phyloP scores from a whole-genome alignment of 139 green algal genomes.

The Picochlorum sp. region DNA sequence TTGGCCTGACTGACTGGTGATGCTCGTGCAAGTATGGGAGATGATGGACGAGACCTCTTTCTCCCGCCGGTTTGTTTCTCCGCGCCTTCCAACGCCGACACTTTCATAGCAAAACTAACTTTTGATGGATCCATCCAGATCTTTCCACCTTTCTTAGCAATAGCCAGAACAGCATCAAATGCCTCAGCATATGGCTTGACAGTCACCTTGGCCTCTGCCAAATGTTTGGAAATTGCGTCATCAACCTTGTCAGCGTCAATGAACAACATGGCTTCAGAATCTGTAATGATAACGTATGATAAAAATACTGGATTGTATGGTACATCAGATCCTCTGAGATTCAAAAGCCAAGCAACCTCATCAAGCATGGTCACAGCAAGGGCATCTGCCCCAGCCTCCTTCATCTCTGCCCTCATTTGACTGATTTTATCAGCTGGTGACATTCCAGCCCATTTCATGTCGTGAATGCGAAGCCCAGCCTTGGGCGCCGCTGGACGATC shows the following conservation, averaged over 20 bases:
- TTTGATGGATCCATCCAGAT: constrained; percentile 66
- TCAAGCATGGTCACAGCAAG: constrained; percentile 73
- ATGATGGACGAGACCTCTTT: not conserved
- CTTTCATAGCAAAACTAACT: constrained; percentile 43
- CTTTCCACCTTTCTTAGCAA: constrained; percentile 26
- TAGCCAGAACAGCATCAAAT: constrained; percentile 36
- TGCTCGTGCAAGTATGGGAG: constrained; percentile 15
- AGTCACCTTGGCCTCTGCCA: constrained; percentile 48
- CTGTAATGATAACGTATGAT: constrained; percentile 69
- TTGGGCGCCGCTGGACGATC: constrained; percentile 22
- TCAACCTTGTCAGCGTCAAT: constrained; percentile 61
- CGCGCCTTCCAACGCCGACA: constrained; percentile 28
- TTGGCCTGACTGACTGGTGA: constrained; percentile 43
- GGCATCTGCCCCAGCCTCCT: constrained; percentile 22
- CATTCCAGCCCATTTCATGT: constrained; percentile 50
- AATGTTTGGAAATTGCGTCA: constrained; percentile 50
- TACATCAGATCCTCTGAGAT: constrained; percentile 86
- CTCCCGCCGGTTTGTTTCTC: constrained; percentile 7
- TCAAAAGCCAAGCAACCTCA: constrained; percentile 94
- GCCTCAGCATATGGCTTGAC: constrained; percentile 48
- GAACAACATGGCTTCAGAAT: constrained; percentile 56
- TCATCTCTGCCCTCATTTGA: constrained; percentile 30
- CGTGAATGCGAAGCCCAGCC: constrained; percentile 55
- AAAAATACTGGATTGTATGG: constrained; percentile 87
- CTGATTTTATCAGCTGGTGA: constrained; percentile 51